A percentile compares a stretch with the other conserved stretches of the same genome.
Conservation (phyloP, 208 protist species). For the Trypanosoma grayi region DNA sequence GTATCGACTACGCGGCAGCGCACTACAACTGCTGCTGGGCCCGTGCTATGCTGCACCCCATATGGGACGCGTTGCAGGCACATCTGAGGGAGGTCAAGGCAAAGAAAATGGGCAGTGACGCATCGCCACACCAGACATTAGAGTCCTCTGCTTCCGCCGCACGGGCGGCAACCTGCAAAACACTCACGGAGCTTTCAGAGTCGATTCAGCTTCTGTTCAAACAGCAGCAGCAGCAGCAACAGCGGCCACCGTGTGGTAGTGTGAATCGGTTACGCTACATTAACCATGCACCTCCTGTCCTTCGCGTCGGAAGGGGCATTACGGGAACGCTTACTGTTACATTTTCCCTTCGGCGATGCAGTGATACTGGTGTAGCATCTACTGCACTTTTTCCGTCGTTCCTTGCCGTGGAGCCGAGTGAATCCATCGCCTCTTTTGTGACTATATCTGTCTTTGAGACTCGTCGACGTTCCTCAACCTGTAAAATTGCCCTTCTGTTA, state of each 20-base stretch:
- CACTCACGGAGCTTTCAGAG: slow-evolving; percentile 1
- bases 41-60: slow-evolving; percentile 41
- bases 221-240: slow-evolving; percentile 28
- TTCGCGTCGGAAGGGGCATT: slow-evolving; percentile 30
- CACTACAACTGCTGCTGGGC: slow-evolving; percentile 67
- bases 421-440: slow-evolving; percentile 15
- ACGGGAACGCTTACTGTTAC: slow-evolving; percentile 6
- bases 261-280: slow-evolving; percentile 38
- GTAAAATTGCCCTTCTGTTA: slow-evolving; percentile 1
- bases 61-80: slow-evolving; percentile 15
- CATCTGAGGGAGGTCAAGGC: not conserved
- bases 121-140: not conserved
- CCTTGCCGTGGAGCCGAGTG: slow-evolving; percentile 26
- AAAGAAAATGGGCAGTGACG: not conserved
- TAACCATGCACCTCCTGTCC: slow-evolving; percentile 31
- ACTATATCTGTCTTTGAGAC: not conserved
- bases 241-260: slow-evolving; percentile 14
- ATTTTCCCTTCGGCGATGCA: slow-evolving; percentile 23
- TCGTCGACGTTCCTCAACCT: not conserved
- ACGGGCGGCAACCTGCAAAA: not conserved
- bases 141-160: not conserved
- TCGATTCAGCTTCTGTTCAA: slow-evolving; percentile 4
- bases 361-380: not conserved
- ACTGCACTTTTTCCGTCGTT: slow-evolving; percentile 28
- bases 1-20: slow-evolving; percentile 16